A percentile compares a stretch with the other conserved stretches of the same genome.
phyloP scores from a whole-genome alignment of 2,329 filamentous ascomycete species.

The Fusarium concolor region DNA sequence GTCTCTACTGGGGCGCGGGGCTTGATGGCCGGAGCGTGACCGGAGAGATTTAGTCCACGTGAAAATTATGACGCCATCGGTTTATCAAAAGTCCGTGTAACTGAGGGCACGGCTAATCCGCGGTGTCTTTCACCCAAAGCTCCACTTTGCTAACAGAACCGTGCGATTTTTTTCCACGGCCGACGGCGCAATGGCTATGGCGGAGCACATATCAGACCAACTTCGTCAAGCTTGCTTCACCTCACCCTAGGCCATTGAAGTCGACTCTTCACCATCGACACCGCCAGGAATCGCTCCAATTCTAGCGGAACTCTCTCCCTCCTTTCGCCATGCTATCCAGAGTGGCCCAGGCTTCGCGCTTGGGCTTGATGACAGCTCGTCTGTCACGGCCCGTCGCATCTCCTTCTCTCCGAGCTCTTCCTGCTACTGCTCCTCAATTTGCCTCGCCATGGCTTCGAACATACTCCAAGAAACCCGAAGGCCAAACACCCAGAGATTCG shows the following conservation, averaged over 20 bases:
- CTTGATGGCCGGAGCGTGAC: constrained; percentile 24
- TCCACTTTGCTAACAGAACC: constrained; percentile 24
- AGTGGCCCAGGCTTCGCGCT: constrained; percentile 50
- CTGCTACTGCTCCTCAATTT: constrained; percentile 31
- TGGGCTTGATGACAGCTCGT: constrained; percentile 49
- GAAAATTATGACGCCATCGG: constrained; percentile 42
- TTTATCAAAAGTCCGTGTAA: constrained; percentile 34
- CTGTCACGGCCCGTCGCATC: constrained; percentile 44
- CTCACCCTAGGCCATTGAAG: constrained; percentile 35
- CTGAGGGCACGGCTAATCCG: constrained; percentile 34
- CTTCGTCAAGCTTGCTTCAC: constrained; percentile 35
- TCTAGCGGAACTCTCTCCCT: constrained; percentile 1
- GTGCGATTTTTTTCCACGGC: constrained; percentile 45
- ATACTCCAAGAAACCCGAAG: constrained; percentile 42
- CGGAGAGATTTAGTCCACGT: constrained; percentile 10
- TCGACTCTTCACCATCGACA: constrained; percentile 32
- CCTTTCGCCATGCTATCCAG: constrained; percentile 55
- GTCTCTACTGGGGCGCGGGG: constrained; percentile 12
- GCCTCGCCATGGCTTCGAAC: constrained; percentile 48
- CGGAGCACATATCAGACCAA: constrained; percentile 45
- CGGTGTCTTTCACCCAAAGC: constrained; percentile 6
- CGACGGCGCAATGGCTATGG: constrained; percentile 44
- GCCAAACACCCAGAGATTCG: constrained; percentile 19
- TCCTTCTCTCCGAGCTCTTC: constrained; percentile 43
- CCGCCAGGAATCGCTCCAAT: constrained; percentile 2